Evolutionary conservation across 345 rosid species (phyloP).

Genomic region (Salix caprea): DNA sequence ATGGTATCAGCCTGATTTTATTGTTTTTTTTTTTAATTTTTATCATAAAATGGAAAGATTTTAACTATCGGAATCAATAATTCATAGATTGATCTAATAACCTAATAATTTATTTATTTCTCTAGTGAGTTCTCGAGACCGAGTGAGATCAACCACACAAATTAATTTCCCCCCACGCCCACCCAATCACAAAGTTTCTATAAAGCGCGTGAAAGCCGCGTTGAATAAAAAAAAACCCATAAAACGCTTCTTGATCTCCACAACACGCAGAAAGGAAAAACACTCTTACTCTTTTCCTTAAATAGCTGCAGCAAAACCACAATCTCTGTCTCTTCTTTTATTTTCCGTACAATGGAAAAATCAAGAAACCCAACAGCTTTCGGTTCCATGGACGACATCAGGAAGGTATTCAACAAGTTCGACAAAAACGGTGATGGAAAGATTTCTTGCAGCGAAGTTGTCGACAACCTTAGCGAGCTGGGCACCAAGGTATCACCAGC

Average conservation of each 20-base stretch:
- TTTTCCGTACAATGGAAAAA: neutral
- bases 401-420: constrained; percentile 56
- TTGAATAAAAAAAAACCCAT: neutral
- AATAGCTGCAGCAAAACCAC: neutral
- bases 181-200: neutral
- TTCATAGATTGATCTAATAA: too few relatives aligned
- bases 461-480: constrained; percentile 51
- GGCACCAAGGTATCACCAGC: constrained; percentile 43
- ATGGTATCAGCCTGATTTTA: too few relatives aligned
- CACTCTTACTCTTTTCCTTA: neutral
- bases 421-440: constrained; percentile 91
- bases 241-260: neutral
- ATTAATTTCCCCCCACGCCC: neutral
- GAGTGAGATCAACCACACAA: neutral
- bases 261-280: neutral
- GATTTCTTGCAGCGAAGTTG: constrained; percentile 73
- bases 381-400: constrained; percentile 52
- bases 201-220: neutral
- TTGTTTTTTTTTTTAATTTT: too few relatives aligned
- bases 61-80: too few relatives aligned
- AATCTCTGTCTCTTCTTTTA: neutral
- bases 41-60: too few relatives aligned
- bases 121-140: neutral
- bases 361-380: constrained; percentile 1
- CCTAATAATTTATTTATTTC: too few relatives aligned